These are phyloP conservation scores for Morella rubra DNA, from an alignment of 306 rosid species.

Conservation along the genomic window DNA sequence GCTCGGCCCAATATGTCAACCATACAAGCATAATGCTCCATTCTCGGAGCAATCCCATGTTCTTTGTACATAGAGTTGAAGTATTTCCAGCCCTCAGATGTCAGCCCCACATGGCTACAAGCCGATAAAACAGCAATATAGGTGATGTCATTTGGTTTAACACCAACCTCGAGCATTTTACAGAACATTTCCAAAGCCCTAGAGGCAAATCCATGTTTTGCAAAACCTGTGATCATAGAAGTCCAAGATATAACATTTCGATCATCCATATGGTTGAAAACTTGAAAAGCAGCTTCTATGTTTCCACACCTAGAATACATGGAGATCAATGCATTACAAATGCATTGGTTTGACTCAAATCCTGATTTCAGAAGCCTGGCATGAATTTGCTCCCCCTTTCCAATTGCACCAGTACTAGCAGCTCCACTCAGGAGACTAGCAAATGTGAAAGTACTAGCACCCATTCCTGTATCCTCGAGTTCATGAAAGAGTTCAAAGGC, in stretches of 20 bases:
- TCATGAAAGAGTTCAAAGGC: conserved; percentile 34
- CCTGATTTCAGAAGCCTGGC: conserved; percentile 47
- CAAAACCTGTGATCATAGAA: conserved; percentile 54
- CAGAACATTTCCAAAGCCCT: conserved; percentile 55
- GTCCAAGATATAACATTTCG: conserved; percentile 67
- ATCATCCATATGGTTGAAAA: conserved; percentile 43
- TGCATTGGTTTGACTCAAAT: conserved; percentile 28
- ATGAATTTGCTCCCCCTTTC: conserved; percentile 67
- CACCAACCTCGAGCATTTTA: conserved; percentile 52
- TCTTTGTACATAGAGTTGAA: conserved; percentile 45
- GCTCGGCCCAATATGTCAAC: conserved; percentile 65
- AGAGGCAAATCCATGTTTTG: conserved; percentile 60
- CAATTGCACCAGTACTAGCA: conserved; percentile 49
- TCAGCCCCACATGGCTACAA: conserved; percentile 63
- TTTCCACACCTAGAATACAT: conserved; percentile 72
- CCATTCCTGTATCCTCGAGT: conserved; percentile 37
- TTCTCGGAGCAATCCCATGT: conserved; percentile 51
- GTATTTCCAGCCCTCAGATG: conserved; percentile 58
- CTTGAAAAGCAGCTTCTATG: conserved; percentile 54
- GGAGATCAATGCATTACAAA: conserved; percentile 58
- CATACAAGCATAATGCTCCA: conserved; percentile 73
- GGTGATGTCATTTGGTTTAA: conserved; percentile 60
- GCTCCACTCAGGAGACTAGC: conserved; percentile 70
- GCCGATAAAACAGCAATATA: conserved; percentile 69
- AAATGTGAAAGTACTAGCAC: conserved; percentile 49